A percentile compares a stretch with the other conserved stretches of the same genome.
Conservation (phyloP, 495 filamentous ascomycete species). For the Paragyromitra xinjiangensis region DNA sequence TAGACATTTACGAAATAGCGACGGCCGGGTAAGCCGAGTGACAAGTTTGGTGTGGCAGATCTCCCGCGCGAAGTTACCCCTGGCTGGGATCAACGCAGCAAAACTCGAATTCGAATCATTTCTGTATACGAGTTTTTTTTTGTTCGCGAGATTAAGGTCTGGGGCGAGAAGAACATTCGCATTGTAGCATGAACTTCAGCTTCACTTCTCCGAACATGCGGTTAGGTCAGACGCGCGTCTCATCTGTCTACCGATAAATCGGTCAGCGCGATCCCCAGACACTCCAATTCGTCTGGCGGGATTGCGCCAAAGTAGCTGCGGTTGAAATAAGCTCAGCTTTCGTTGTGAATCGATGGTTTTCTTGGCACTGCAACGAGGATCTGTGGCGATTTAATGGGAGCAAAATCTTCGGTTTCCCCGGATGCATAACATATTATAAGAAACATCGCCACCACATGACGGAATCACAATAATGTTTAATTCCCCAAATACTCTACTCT, state of each 20-base stretch:
- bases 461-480: not conserved
- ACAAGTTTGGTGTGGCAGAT: slow-evolving; percentile 4
- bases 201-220: too few species aligned
- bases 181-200: too few species aligned
- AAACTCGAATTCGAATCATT: not conserved
- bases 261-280: not conserved
- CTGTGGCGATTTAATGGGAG: not conserved
- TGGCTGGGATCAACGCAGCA: not conserved
- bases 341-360: not conserved
- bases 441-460: not conserved
- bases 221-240: not conserved
- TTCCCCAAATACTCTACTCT: not conserved
- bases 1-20: not conserved
- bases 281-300: not conserved
- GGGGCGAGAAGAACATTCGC: too few species aligned
- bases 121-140: not conserved
- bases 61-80: not conserved
- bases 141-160: too few species aligned
- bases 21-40: slow-evolving; percentile 31
- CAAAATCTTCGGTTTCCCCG: not conserved
- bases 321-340: not conserved
- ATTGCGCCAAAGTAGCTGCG: not conserved
- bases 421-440: not conserved
- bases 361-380: not conserved
- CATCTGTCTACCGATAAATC: not conserved